phyloP scores from a whole-genome alignment of 257 asterid genomes.

The Scutellaria galericulata region DNA sequence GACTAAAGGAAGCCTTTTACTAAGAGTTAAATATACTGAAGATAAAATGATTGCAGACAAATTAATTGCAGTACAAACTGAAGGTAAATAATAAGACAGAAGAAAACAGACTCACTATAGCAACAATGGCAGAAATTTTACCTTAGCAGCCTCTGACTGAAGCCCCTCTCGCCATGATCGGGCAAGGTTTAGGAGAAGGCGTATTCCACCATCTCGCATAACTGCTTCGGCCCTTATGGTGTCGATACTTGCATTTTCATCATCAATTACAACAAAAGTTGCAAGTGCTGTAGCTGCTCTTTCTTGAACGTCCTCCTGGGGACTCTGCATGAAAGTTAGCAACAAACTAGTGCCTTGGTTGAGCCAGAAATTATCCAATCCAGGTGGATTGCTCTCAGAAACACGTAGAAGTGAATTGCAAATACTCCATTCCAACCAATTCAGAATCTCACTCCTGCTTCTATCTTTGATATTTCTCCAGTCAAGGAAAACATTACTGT shows the following conservation, averaged over 20 bases:
- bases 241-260: constrained; percentile 78
- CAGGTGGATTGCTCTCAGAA: constrained; percentile 76
- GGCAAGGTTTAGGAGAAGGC: constrained; percentile 72
- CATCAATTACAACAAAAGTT: constrained; percentile 76
- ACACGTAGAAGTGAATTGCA: constrained; percentile 76
- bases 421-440: constrained; percentile 81
- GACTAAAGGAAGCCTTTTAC: no score
- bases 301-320: constrained; percentile 85
- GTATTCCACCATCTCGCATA: constrained; percentile 69
- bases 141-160: constrained; percentile 89
- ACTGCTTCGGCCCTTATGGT: constrained; percentile 80
- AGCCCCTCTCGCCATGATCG: constrained; percentile 81
- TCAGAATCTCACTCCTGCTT: constrained; percentile 55
- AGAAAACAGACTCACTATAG: not conserved
- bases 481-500: constrained; percentile 55
- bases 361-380: constrained; percentile 80
- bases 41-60: not conserved
- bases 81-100: not conserved
- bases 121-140: constrained; percentile 32
- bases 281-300: constrained; percentile 89
- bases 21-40: no score
- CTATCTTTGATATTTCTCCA: constrained; percentile 56
- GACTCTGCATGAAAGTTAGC: constrained; percentile 71
- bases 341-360: constrained; percentile 74
- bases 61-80: constrained; percentile 10